Base-by-base conservation (phyloP, 768 basidiomycete genomes). In the Pluteus cervinus region DNA sequence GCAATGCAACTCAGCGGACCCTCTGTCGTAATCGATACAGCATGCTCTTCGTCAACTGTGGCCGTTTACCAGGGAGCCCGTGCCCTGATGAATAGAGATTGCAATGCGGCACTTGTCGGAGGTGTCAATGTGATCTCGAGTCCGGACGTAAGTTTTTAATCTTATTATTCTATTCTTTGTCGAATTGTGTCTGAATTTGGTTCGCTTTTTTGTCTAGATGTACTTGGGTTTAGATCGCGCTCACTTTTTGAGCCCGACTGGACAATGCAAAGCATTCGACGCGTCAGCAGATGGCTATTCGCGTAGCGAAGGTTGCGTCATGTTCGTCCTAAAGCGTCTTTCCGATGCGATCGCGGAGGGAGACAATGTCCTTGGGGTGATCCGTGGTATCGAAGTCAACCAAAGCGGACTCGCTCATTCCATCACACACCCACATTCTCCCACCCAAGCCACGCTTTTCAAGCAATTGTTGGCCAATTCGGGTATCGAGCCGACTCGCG, bases 101-200 rank as follows among this genome's bases (percentile, higher is more conserved):
- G 84, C 50, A 61, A 70, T 45, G 69, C 80, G 17, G 81, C 81
- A 1, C 57, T 87, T 20, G 85, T 79, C 12, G 84, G 81, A 16
- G 82, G 84, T n/a, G 78, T 86, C 20, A 85, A 86, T 48, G 51
- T 78, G 39, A 74, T 86, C 33, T 65, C 77, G 1, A 79, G 78
- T 53, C 81, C 81, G 5, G 81, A 86, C 42, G 85, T 86, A 52
- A 43, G 79, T 45, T 35, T 31, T 5, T 21, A 26, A 7, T 36
- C 29, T 23, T 24, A 36, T 39, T 32, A 49, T 14, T 46, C 26
- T 14, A 3, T 29, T 26, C 30, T 8, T 32, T 21, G 9, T 15
- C n/a, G 24, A 2, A 14, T 29, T 24, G 37, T 33, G 9, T 24
- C 14, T 11, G 24, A 14, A 22, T 28, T 34, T 22, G 10, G 29